These are phyloP conservation scores for Dichomitus squalens DNA, from an alignment of 1,284 basidiomycete genomes.

Conservation along the genomic window DNA sequence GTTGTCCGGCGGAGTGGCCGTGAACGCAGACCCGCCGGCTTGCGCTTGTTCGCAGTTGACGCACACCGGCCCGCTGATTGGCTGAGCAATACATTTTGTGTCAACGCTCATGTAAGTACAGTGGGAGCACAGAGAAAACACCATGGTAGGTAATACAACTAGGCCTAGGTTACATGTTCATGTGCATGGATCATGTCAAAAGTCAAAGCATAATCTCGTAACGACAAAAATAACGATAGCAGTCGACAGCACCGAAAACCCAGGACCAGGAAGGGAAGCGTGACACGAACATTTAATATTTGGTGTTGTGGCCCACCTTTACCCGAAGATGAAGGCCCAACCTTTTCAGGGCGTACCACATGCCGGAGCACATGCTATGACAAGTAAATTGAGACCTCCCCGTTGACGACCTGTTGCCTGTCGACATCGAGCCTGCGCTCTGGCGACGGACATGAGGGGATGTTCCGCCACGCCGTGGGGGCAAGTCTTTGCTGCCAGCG, in stretches of 20 bases:
- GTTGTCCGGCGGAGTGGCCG: slow-evolving; percentile 1
- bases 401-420: slow-evolving; percentile 12
- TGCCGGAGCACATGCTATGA: slow-evolving; percentile 13
- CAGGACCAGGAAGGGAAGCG: neutral
- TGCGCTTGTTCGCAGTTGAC: slow-evolving; percentile 16
- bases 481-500: slow-evolving; percentile 7
- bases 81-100: slow-evolving; percentile 7
- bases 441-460: slow-evolving; percentile 6
- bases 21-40: slow-evolving; percentile 3
- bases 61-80: slow-evolving; percentile 17
- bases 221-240: slow-evolving; percentile 17
- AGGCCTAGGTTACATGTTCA: slow-evolving; percentile 19
- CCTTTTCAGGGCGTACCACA: slow-evolving; percentile 23
- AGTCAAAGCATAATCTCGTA: slow-evolving; percentile 14
- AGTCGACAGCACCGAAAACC: neutral
- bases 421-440: slow-evolving; percentile 15
- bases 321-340: slow-evolving; percentile 23
- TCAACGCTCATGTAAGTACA: neutral
- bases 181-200: neutral
- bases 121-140: neutral
- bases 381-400: slow-evolving; percentile 15
- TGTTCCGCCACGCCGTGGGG: slow-evolving; percentile 2
- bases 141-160: slow-evolving; percentile 4
- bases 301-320: slow-evolving; percentile 13
- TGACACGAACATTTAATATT: neutral